Evolutionary conservation across 768 basidiomycete genomes (phyloP), one percentile per base, ranked within the genome.

Genomic region (Candolleomyces efflorescens): DNA sequence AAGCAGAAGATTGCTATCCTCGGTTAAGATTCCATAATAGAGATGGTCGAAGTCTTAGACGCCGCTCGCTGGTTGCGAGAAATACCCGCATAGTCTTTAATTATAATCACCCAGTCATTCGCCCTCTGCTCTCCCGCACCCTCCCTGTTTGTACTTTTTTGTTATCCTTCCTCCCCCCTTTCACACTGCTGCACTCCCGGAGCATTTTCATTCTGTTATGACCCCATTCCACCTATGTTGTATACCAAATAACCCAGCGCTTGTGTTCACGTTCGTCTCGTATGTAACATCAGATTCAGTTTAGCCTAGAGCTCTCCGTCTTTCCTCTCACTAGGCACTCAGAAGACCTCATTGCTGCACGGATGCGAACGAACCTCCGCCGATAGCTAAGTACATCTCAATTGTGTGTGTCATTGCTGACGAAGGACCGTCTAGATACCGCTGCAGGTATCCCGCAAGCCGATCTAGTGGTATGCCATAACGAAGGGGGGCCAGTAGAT

Each of bases 1-100:
- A 92, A 90, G 72, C 61, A 77, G 54, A 91, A 92, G 72, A 75
- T 71, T 53, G 72, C 75, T 47, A 69, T 90, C 59, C 85, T 92
- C 51, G 90, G 89, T 65, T 89, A 68, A 82, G 37, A 47, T 59
- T 5, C 5, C n/a, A 7, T 32, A 32, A 11, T 7, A 32, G 32
- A 5, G 32, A 32, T 11, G 6, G 32, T 5, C 5, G 32, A 32
- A 53, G 55, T 41, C n/a, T 49, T 53, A 26, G 41, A 37, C 37
- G 50, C 50, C 32, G 32, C 32, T 32, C 32, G 32, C 32, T 32
- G 32, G 32, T 32, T 7, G 11, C 32, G 32, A 32, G 32, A 2
- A 32, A 53, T 55, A 55, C 53, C 56, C 59, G 2, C 32, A n/a
- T n/a, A n/a, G 38, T 6, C 41, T 43, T 20, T 43, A 17, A 17